These are phyloP conservation scores for Lycium ferocissimum DNA, from an alignment of 257 asterid species.

Conservation along the genomic window DNA sequence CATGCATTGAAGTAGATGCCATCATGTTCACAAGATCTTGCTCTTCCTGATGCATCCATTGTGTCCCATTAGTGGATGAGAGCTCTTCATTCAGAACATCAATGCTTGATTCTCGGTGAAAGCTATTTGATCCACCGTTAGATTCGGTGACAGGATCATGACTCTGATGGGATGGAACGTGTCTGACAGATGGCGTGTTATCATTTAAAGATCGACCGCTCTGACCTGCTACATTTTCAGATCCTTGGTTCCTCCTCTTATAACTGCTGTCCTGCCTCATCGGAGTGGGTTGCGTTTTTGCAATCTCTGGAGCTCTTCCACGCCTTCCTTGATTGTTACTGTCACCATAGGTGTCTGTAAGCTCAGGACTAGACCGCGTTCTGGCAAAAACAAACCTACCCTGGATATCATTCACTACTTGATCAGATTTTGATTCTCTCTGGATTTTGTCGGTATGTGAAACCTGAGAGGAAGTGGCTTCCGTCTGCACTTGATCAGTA, in stretches of 20 bases:
- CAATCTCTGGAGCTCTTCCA: constrained; percentile 56
- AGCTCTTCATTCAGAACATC: constrained; percentile 63
- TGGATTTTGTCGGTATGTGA: constrained; percentile 54
- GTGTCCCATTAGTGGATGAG: constrained; percentile 63
- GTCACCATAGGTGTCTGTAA: constrained; percentile 72
- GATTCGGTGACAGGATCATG: constrained; percentile 60
- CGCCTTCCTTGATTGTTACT: constrained; percentile 48
- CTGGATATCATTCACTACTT: constrained; percentile 58
- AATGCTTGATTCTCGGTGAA: constrained; percentile 56
- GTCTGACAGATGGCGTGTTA: constrained; percentile 51
- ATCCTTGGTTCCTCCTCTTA: constrained; percentile 56
- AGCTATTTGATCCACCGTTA: constrained; percentile 52
- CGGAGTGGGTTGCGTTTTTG: constrained; percentile 48
- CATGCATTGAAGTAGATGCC: constrained; percentile 86
- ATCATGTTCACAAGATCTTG: constrained; percentile 84
- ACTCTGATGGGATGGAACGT: constrained; percentile 52
- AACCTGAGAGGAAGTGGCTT: constrained; percentile 50
- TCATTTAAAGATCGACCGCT: constrained; percentile 55
- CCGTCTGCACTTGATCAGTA: constrained; percentile 52
- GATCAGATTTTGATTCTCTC: constrained; percentile 62
- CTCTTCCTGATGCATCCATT: constrained; percentile 74
- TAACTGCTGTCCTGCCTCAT: constrained; percentile 52
- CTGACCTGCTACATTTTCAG: constrained; percentile 59
- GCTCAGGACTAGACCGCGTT: constrained; percentile 93
- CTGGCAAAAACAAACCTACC: constrained; percentile 75